These are phyloP conservation scores for Salicornia ramosissima DNA, from an alignment of 148 eudicot genomes.

Conservation along the genomic window DNA sequence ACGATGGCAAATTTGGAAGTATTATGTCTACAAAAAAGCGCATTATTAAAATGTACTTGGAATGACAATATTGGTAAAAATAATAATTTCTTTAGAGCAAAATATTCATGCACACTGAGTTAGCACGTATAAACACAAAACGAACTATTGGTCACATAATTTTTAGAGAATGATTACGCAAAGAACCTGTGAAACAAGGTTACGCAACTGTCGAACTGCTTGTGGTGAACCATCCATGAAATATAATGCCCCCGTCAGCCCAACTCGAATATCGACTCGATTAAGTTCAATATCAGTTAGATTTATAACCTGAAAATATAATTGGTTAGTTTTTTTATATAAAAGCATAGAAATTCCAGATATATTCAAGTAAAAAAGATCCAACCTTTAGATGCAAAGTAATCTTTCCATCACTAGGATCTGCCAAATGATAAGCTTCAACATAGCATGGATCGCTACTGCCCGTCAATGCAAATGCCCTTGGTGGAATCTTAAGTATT, in stretches of 20 bases:
- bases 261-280: conserved; percentile 82
- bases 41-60: no score
- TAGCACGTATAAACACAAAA: no score
- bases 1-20: no score
- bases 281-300: conserved; percentile 85
- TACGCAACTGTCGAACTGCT: conserved; percentile 89
- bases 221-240: conserved; percentile 98
- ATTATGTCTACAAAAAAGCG: no score
- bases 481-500: conserved; percentile 76
- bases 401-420: conserved; percentile 91
- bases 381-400: conserved; percentile 86
- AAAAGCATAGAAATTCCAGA: neutral
- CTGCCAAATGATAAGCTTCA: conserved; percentile 95
- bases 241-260: conserved; percentile 75
- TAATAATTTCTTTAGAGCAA: no score
- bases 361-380: conserved; percentile 5
- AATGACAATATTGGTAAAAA: no score
- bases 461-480: conserved; percentile 73
- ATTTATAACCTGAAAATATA: conserved; percentile 69
- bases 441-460: conserved; percentile 98
- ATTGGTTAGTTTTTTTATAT: conserved; percentile 15
- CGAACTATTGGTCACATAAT: no score
- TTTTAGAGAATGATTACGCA: neutral
- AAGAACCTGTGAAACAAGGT: conserved; percentile 83
- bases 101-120: no score